phyloP scores from a whole-genome alignment of 129 eudicot genomes.

The Silybum marianum region DNA sequence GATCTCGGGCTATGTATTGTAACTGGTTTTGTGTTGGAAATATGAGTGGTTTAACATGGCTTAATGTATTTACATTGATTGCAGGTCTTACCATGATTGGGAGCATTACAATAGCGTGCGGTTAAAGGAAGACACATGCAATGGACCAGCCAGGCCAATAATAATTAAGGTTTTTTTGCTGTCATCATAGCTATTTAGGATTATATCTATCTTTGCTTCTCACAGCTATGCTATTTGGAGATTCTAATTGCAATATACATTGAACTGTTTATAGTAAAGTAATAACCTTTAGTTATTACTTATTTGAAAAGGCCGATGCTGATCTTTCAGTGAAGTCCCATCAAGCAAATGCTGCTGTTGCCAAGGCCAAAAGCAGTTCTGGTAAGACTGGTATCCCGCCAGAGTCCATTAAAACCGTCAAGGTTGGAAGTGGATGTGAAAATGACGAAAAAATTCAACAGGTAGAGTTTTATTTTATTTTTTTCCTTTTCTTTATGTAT shows the following conservation, averaged over 20 bases:
- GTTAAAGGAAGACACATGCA: slow-evolving; percentile 71
- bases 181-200: not conserved
- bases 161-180: slow-evolving; percentile 55
- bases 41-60: not conserved
- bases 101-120: slow-evolving; percentile 92
- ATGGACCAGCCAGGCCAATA: slow-evolving; percentile 81
- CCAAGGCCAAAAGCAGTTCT: slow-evolving; percentile 41
- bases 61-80: slow-evolving; percentile 4
- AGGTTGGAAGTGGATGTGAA: slow-evolving; percentile 82
- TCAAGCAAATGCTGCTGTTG: slow-evolving; percentile 49
- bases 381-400: slow-evolving; percentile 33
- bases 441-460: slow-evolving; percentile 59
- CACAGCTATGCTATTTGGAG: slow-evolving; percentile 3
- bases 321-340: slow-evolving; percentile 73
- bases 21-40: not conserved
- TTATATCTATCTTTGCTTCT: slow-evolving; percentile 7
- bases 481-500: not conserved
- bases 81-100: slow-evolving; percentile 94
- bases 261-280: slow-evolving; percentile 30
- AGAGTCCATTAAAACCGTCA: slow-evolving; percentile 62
- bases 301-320: slow-evolving; percentile 81
- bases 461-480: slow-evolving; percentile 35
- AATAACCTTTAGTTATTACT: slow-evolving; percentile 36
- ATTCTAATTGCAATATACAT: slow-evolving; percentile 11
- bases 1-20: not conserved